Conservation (phyloP, 305 asterid genomes). For the Fraxinus velutina region DNA sequence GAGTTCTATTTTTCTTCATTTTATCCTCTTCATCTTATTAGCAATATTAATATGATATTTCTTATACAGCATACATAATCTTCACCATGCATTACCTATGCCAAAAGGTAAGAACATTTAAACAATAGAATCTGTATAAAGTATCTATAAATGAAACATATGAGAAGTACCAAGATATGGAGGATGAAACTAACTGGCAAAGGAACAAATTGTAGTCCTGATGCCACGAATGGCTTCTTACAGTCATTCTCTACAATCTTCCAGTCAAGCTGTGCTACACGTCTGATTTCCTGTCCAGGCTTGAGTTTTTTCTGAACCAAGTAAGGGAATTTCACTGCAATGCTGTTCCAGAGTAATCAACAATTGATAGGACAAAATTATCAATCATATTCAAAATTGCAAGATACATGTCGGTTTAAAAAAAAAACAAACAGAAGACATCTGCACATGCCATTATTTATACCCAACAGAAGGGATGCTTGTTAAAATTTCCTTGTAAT, state of each 20-base stretch:
- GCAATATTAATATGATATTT: too few species aligned
- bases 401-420: not conserved
- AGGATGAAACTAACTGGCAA: slow-evolving; percentile 59
- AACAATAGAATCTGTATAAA: slow-evolving; percentile 14
- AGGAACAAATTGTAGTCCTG: slow-evolving; percentile 79
- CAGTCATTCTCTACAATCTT: slow-evolving; percentile 62
- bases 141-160: not conserved
- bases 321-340: slow-evolving; percentile 76
- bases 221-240: slow-evolving; percentile 70
- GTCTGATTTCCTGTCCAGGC: slow-evolving; percentile 84
- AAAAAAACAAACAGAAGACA: not conserved
- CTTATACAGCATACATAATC: slow-evolving; percentile 39
- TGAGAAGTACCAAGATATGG: not conserved
- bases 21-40: too few species aligned
- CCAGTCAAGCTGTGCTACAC: slow-evolving; percentile 93
- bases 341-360: slow-evolving; percentile 48
- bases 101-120: slow-evolving; percentile 21
- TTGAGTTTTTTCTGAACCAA: slow-evolving; percentile 67
- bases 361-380: slow-evolving; percentile 6
- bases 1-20: too few species aligned
- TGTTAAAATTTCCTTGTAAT: not conserved
- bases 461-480: not conserved
- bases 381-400: not conserved
- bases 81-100: slow-evolving; percentile 95
- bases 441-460: not conserved